phyloP scores from a whole-genome alignment of 2,329 filamentous ascomycete species.

The Exophiala bonariae region DNA sequence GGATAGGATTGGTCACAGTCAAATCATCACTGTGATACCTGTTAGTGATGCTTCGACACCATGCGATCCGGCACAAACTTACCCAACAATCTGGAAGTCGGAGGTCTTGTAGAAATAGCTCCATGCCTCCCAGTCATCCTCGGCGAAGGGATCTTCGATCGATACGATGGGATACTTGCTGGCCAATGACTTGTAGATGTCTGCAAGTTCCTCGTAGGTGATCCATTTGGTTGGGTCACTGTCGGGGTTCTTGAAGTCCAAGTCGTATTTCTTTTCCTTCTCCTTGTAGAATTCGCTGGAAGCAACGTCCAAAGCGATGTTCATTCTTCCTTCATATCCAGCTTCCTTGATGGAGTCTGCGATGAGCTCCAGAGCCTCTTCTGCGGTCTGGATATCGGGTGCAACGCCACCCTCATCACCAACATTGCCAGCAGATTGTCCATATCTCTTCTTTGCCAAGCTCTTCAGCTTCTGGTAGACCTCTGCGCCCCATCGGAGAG shows the following conservation, averaged over 20 bases:
- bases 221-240: constrained; percentile 96
- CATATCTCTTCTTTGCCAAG: constrained; percentile 99
- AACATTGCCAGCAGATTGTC: constrained; percentile 97
- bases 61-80: constrained; percentile 8
- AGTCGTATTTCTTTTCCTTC: constrained; percentile 98
- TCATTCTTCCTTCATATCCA: constrained; percentile 92
- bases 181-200: constrained; percentile 81
- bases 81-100: constrained; percentile 91
- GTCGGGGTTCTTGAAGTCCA: constrained; percentile 99
- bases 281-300: constrained; percentile 99
- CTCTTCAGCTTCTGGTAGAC: constrained; percentile 98
- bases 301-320: constrained; percentile 99
- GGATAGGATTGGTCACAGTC: constrained; percentile 97
- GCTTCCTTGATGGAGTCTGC: constrained; percentile 89
- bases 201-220: constrained; percentile 95
- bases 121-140: constrained; percentile 99
- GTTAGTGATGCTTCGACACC: constrained; percentile 18
- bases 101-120: constrained; percentile 99
- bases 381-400: constrained; percentile 94
- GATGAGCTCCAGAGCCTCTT: constrained; percentile 97
- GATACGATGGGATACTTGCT: constrained; percentile 98
- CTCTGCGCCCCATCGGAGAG: constrained; percentile 92
- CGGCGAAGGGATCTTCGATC: constrained; percentile 98
- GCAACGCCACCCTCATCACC: constrained; percentile 99
- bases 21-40: constrained; percentile 70